These are phyloP conservation scores for Ascochyta koolunga DNA, from an alignment of 2,329 filamentous ascomycete genomes.

Conservation along the genomic window DNA sequence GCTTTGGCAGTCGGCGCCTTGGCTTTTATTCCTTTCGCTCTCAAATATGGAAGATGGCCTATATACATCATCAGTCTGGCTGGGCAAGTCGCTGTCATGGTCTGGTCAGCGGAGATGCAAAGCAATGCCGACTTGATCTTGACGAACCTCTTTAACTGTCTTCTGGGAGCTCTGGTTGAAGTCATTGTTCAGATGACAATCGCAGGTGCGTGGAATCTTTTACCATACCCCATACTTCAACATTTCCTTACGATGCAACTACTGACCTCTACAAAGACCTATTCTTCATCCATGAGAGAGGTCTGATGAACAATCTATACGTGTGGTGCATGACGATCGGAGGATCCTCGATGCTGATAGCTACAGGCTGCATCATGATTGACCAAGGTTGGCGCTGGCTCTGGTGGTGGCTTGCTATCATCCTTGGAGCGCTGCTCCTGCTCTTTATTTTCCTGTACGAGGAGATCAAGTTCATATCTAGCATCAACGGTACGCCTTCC, in stretches of 20 bases:
- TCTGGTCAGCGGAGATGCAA: constrained; percentile 54
- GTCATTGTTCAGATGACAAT: constrained; percentile 56
- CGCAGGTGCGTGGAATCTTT: constrained; percentile 30
- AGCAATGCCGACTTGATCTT: constrained; percentile 53
- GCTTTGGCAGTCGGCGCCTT: constrained; percentile 51
- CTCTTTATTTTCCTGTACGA: constrained; percentile 55
- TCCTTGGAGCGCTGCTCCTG: constrained; percentile 32
- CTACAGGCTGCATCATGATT: constrained; percentile 50
- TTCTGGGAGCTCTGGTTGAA: constrained; percentile 54
- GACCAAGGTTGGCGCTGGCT: constrained; percentile 58
- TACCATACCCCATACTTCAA: no score
- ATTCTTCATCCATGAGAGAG: constrained; percentile 58
- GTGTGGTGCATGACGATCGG: constrained; percentile 47
- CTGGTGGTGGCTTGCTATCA: constrained; percentile 53
- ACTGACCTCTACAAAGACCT: constrained; percentile 35
- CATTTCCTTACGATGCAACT: neutral
- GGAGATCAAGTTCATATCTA: constrained; percentile 31
- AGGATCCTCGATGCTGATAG: constrained; percentile 49
- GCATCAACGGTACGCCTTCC: constrained; percentile 14
- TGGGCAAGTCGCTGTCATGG: constrained; percentile 45
- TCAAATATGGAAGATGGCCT: constrained; percentile 55
- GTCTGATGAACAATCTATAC: constrained; percentile 56
- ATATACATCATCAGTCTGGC: constrained; percentile 53
- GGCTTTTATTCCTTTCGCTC: constrained; percentile 54
- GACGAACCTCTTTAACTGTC: constrained; percentile 53